Evolutionary conservation across 129 eudicot genomes (phyloP).

Genomic region (Solidago caesia): DNA sequence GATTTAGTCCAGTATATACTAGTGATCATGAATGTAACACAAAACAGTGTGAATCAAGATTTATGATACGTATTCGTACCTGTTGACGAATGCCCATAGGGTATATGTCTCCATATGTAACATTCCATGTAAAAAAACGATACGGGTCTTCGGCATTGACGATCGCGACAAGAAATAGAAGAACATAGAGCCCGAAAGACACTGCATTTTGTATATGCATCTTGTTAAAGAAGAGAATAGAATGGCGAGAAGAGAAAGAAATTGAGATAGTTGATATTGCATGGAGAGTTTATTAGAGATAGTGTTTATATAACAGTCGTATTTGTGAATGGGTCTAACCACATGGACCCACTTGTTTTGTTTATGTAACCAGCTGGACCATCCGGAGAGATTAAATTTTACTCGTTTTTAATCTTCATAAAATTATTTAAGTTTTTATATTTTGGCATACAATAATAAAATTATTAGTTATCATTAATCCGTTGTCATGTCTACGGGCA

Average conservation of each 20-base stretch:
- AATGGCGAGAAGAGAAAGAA: neutral
- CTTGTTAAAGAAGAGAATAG: neutral
- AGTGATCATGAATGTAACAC: neutral
- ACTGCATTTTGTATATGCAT: conserved; percentile 26
- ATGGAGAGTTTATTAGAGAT: conserved; percentile 22
- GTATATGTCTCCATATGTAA: conserved; percentile 71
- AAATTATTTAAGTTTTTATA: no score
- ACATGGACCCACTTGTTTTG: conserved; percentile 32
- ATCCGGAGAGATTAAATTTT: no score
- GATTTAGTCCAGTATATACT: neutral
- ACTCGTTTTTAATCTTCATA: no score
- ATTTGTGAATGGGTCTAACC: conserved; percentile 7
- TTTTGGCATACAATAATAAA: no score
- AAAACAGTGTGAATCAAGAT: neutral
- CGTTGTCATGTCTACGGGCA: no score
- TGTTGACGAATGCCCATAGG: conserved; percentile 73
- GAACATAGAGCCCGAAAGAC: neutral
- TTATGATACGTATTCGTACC: conserved; percentile 25
- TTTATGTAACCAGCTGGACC: conserved; percentile 1
- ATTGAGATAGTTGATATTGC: conserved; percentile 17
- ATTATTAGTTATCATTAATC: no score
- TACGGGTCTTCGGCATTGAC: conserved; percentile 67
- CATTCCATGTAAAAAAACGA: conserved; percentile 56
- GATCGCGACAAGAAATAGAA: conserved; percentile 24
- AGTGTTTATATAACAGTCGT: conserved; percentile 37